These are phyloP conservation scores for Xylaria sp. DNA, from an alignment of 2,329 filamentous ascomycete genomes.

Conservation along the genomic window DNA sequence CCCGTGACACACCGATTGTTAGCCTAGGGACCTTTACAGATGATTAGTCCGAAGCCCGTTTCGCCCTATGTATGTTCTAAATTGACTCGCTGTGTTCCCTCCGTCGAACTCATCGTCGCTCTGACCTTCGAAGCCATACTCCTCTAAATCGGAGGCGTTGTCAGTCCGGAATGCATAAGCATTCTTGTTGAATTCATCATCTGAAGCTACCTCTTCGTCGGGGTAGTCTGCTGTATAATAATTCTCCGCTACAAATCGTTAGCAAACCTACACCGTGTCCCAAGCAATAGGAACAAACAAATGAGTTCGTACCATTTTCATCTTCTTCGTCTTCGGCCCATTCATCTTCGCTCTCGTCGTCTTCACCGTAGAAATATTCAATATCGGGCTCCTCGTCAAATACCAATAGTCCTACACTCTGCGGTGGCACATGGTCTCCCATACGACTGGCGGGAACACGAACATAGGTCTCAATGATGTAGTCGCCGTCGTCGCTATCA, in stretches of 20 bases:
- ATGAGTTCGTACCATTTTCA: constrained; percentile 66
- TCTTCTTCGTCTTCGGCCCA: constrained; percentile 70
- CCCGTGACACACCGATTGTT: constrained; percentile 8
- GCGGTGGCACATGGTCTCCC: constrained; percentile 58
- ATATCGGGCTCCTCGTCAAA: constrained; percentile 69
- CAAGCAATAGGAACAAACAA: background rate
- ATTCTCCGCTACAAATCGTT: constrained; percentile 69
- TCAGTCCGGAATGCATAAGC: constrained; percentile 65
- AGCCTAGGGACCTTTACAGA: constrained; percentile 34
- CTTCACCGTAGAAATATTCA: constrained; percentile 69
- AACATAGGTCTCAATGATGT: constrained; percentile 73
- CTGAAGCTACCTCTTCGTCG: constrained; percentile 79
- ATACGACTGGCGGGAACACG: constrained; percentile 67
- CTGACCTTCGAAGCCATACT: constrained; percentile 59
- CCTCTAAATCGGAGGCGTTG: constrained; percentile 66
- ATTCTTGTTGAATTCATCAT: constrained; percentile 71
- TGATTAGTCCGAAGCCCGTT: constrained; percentile 51
- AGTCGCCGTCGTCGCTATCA: constrained; percentile 65
- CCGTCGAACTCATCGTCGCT: constrained; percentile 50
- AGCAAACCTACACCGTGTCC: constrained; percentile 16
- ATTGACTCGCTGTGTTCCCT: constrained; percentile 37
- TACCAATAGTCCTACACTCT: constrained; percentile 66
- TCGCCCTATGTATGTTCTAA: constrained; percentile 53
- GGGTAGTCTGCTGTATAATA: constrained; percentile 84
- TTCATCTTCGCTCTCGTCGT: constrained; percentile 72